Evolutionary conservation across 1,139 yeast genomes (phyloP).

Genomic region (Suhomyces terraborum): DNA sequence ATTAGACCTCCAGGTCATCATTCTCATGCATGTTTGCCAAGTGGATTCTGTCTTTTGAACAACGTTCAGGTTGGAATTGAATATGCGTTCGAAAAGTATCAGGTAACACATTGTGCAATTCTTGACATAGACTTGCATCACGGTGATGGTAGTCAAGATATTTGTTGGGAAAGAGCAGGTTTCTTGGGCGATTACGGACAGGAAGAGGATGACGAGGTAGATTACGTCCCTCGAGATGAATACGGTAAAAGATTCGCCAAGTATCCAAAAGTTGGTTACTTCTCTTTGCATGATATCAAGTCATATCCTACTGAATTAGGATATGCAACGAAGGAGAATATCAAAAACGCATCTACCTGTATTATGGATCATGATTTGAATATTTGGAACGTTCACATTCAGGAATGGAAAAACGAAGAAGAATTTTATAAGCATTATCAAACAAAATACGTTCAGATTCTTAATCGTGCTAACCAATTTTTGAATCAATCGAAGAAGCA

Average conservation of each 20-base stretch:
- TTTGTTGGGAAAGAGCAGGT: slow-evolving; percentile 80
- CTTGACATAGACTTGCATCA: slow-evolving; percentile 86
- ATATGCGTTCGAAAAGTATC: slow-evolving; percentile 66
- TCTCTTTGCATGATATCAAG: slow-evolving; percentile 82
- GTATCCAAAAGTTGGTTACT: slow-evolving; percentile 74
- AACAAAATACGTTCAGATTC: slow-evolving; percentile 59
- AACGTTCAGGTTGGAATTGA: slow-evolving; percentile 84
- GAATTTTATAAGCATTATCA: slow-evolving; percentile 70
- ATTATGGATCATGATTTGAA: slow-evolving; percentile 77
- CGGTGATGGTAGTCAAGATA: slow-evolving; percentile 92
- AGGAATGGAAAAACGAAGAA: slow-evolving; percentile 60
- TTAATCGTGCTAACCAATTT: slow-evolving; percentile 70
- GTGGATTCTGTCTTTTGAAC: slow-evolving; percentile 84
- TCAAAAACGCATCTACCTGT: slow-evolving; percentile 80
- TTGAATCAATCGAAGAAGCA: slow-evolving; percentile 52
- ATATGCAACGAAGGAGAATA: slow-evolving; percentile 69
- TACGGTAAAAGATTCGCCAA: slow-evolving; percentile 56
- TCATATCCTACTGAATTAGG: slow-evolving; percentile 86
- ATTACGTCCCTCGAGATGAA: slow-evolving; percentile 46
- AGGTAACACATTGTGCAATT: slow-evolving; percentile 78
- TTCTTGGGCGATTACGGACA: slow-evolving; percentile 54
- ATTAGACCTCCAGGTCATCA: slow-evolving; percentile 91
- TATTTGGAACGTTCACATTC: slow-evolving; percentile 84
- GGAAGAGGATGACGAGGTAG: slow-evolving; percentile 43
- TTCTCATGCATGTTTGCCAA: slow-evolving; percentile 80